Base-by-base conservation (phyloP, 2,329 filamentous ascomycete genomes). In the Cercospora zeae-maydis region DNA sequence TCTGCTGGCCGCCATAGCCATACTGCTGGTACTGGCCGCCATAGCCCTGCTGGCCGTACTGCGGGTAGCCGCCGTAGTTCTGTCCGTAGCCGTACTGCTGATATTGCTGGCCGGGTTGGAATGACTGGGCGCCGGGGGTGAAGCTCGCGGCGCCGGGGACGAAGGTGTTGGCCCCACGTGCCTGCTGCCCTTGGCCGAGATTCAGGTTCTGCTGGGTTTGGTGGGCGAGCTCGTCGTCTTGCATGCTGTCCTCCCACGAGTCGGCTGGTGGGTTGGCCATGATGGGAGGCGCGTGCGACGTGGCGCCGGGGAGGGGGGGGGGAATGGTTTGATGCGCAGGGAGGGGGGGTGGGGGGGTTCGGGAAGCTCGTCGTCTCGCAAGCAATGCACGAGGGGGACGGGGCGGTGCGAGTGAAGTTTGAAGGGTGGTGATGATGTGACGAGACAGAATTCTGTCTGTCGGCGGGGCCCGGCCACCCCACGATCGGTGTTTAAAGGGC, bases 221-320 rank as follows among this genome's bases (percentile, higher is more conserved):
- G 54, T 73, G 70, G 54, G 75, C 69, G 62, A 77, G 72, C 49
- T 75, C 70, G 51, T 76, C 71, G 68, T 78, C 76, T 37, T 63
- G 59, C 68, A 75, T 74, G 61, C 74, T 74, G 64, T 77, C 74
- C 80, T 98, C 93, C 91, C 95, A 98, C 66, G 92, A 96, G 78
- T 96, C 73, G 42, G 71, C 68, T 58, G 66, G 68, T 61, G 62
- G 62, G 68, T 71, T 70, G 55, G 70, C 67, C 70, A 72, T 72
- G 52, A 27, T 67, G 61, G 65, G 63, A 31, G 31, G 30, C 24
- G 30, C 36, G n/a, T n/a, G n/a, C 24, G 24, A 27, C 24, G 24
- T 27, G 24, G 24, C 24, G 24, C 30, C 14, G 31, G 34, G 16
- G 16, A 16, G 19, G 2, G 37, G n/a, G 16, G 37, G 13, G 31